Evolutionary conservation across 2,329 filamentous ascomycete species (phyloP).

Genomic region (Colletotrichum neosansevieriae): DNA sequence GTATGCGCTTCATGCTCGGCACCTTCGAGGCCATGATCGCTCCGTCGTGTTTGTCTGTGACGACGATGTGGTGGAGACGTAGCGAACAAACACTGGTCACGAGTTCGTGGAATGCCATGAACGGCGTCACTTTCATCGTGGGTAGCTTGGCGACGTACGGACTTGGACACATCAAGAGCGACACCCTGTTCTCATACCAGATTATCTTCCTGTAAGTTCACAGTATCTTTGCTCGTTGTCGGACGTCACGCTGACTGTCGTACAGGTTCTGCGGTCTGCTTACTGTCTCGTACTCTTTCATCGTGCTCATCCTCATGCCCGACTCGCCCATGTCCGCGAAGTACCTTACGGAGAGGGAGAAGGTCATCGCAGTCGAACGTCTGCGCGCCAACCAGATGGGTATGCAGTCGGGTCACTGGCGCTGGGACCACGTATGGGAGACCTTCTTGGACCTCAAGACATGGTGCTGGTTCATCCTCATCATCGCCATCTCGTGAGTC

Average conservation of each 20-base stretch:
- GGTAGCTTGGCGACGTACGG: slow-evolving; percentile 49
- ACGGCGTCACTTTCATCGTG: slow-evolving; percentile 64
- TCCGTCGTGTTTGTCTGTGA: slow-evolving; percentile 65
- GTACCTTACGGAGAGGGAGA: slow-evolving; percentile 67
- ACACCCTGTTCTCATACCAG: slow-evolving; percentile 40
- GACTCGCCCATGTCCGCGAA: slow-evolving; percentile 71
- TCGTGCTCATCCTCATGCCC: slow-evolving; percentile 69
- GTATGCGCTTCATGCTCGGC: slow-evolving; percentile 58
- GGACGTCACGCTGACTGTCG: accelerated
- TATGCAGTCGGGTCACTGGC: slow-evolving; percentile 50
- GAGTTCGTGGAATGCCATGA: slow-evolving; percentile 65
- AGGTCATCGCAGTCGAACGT: slow-evolving; percentile 68
- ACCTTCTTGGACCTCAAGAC: slow-evolving; percentile 51
- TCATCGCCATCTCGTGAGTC: slow-evolving; percentile 62
- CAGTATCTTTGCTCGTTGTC: accelerated
- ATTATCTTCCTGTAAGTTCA: slow-evolving; percentile 44
- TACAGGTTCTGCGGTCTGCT: slow-evolving; percentile 49
- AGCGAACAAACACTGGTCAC: slow-evolving; percentile 63
- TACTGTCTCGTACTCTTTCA: slow-evolving; percentile 59
- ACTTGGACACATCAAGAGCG: slow-evolving; percentile 46
- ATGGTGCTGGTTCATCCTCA: slow-evolving; percentile 54
- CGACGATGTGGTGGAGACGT: slow-evolving; percentile 67
- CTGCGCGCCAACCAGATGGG: slow-evolving; percentile 61
- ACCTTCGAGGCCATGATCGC: slow-evolving; percentile 63
- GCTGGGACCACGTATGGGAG: slow-evolving; percentile 53